Base-by-base conservation (phyloP, 345 rosid species). In the Crucihimalaya himalaica region DNA sequence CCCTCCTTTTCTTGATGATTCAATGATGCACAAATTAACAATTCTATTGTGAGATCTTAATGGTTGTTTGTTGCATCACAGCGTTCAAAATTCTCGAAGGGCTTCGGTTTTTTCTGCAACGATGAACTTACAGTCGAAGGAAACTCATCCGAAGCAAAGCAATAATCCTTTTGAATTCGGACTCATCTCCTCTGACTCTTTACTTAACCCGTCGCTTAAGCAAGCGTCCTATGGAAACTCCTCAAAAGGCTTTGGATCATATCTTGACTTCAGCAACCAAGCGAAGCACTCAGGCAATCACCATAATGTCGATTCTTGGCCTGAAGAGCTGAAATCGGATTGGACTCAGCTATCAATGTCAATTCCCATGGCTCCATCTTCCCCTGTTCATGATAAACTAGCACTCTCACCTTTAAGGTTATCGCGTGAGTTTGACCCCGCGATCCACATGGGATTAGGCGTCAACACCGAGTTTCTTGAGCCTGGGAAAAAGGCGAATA, bases 321-420 rank as follows among this genome's bases (percentile, higher is more conserved):
- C 84, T 0, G 84, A 83, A 39, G 90, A 86, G 64, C 62, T 84
- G 19, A 86, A 71, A 66, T 66, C 81, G 0, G 77, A 71, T 52
- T 78, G 81, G 76, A 72, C 81, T 45, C 93, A 92, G 73, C 85
- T 90, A 37, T 87, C 92, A 27, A 92, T 89, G 86, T 85, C 95
- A 79, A 78, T 78, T 21, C 80, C 92, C 5, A 63, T 82, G 18
- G 83, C 87, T 68, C 81, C 87, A 18, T 79, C 83, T 14, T 73
- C 88, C 0, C 79, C 80, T 70, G 27, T 59, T 9, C 75, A 75
- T 20, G 85, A 86, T 53, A 86, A 85, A 63, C 75, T 66, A 12
- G 74, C 84, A 2, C 60, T 84, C 39, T 86, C 91, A 1, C 86
- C 93, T 5, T 76, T 85, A 11, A 83, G 86, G 69, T 54, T 88